Evolutionary conservation across 805 yeast genomes (phyloP).

Genomic region (Yueomyces sp.): DNA sequence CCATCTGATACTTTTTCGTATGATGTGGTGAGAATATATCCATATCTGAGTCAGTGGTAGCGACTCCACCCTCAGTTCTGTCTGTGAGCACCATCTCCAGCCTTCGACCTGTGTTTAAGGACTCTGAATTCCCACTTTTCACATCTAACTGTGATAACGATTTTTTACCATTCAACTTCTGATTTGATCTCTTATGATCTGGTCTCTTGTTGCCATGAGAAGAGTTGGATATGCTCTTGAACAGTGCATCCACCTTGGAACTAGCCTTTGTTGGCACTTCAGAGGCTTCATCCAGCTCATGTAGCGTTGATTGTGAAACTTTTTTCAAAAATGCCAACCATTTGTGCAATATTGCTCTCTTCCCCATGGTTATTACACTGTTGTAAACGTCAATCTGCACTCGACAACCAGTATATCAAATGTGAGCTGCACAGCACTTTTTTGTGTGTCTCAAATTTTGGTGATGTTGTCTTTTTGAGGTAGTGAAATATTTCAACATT

Average conservation of each 20-base stretch:
- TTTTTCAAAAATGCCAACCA: neutral
- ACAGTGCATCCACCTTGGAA: neutral
- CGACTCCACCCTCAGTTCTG: neutral
- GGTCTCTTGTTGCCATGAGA: neutral
- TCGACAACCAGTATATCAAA: no score
- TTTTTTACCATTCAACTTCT: neutral
- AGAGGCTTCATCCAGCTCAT: neutral
- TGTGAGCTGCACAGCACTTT: no score
- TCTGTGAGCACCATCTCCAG: neutral
- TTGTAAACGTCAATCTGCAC: no score
- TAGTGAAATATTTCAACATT: no score
- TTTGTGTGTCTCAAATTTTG: no score
- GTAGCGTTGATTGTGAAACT: neutral
- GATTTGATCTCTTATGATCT: neutral
- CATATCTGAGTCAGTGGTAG: neutral
- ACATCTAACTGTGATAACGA: neutral
- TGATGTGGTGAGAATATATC: slow-evolving; percentile 1
- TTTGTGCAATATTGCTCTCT: neutral
- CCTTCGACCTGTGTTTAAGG: neutral
- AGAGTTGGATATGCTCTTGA: neutral
- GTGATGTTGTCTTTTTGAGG: no score
- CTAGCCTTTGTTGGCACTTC: neutral
- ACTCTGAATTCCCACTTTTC: neutral
- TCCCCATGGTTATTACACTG: neutral
- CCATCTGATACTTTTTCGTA: slow-evolving; percentile 1